Percentiles rank a stretch among this genome's conserved stretches.
These are phyloP conservation scores for Mesembryanthemum crystallinum DNA, from an alignment of 148 eudicot genomes.

Conservation along the genomic window DNA sequence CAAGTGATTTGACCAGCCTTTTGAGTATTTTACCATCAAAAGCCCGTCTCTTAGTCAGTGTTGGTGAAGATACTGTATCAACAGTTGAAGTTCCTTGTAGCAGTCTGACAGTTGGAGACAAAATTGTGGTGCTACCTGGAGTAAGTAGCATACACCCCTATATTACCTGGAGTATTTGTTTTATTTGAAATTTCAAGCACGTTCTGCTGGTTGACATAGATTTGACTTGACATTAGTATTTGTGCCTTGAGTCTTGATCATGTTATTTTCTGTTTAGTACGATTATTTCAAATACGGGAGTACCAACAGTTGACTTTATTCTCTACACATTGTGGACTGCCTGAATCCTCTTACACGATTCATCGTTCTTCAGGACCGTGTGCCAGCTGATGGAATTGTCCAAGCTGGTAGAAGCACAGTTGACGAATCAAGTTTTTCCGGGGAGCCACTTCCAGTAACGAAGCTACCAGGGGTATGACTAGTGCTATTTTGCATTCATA, in stretches of 20 bases:
- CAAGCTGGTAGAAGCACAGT: slow-evolving; percentile 91
- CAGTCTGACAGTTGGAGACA: slow-evolving; percentile 87
- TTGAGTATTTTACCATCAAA: slow-evolving; percentile 79
- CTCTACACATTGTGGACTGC: background rate
- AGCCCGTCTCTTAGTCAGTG: slow-evolving; percentile 83
- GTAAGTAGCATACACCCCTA: slow-evolving; percentile 44
- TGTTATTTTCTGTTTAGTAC: background rate
- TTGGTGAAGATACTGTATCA: slow-evolving; percentile 51
- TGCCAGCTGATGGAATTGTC: slow-evolving; percentile 96
- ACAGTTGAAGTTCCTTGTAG: slow-evolving; percentile 87
- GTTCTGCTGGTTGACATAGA: slow-evolving; percentile 3
- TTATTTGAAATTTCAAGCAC: background rate
- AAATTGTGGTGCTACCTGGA: slow-evolving; percentile 88
- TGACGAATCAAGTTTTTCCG: slow-evolving; percentile 96
- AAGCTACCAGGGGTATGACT: slow-evolving; percentile 75
- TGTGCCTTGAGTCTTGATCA: slow-evolving; percentile 7
- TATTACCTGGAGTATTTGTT: background rate
- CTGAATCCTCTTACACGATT: slow-evolving; percentile 10
- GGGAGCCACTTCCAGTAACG: slow-evolving; percentile 91
- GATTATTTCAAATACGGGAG: background rate
- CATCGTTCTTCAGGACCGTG: slow-evolving; percentile 64
- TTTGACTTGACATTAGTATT: background rate
- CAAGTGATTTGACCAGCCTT: slow-evolving; percentile 94
- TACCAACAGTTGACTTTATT: background rate
- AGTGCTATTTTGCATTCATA: slow-evolving; percentile 4